These are phyloP conservation scores for Lippia alba DNA, from an alignment of 305 asterid species.

Conservation along the genomic window DNA sequence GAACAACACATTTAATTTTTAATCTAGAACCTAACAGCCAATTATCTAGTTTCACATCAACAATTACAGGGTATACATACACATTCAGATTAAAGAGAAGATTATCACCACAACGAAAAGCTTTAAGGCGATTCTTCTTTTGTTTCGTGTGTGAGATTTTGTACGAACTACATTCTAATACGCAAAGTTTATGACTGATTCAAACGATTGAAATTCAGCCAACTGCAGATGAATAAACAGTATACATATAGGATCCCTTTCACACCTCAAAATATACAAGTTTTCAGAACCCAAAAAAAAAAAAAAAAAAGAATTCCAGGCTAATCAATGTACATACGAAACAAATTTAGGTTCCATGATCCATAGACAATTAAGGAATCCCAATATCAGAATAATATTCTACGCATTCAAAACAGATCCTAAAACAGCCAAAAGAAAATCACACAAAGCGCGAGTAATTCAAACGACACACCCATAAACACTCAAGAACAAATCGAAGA, in stretches of 20 bases:
- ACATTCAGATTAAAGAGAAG: too few species aligned
- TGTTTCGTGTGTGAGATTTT: too few species aligned
- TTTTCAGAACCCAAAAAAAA: not conserved
- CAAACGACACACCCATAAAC: not conserved
- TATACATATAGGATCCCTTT: not conserved
- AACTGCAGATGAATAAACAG: too few species aligned
- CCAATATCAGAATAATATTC: not conserved
- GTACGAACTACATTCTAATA: too few species aligned
- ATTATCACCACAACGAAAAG: too few species aligned
- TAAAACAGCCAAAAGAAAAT: not conserved
- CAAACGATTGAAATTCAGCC: too few species aligned
- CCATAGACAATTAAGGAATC: not conserved
- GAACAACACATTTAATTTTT: constrained; percentile 17
- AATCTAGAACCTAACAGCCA: not conserved
- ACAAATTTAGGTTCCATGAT: not conserved
- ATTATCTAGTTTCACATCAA: not conserved
- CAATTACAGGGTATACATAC: too few species aligned
- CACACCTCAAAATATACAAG: not conserved
- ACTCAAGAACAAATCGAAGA: constrained; percentile 8
- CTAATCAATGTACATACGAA: not conserved
- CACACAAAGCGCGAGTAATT: not conserved
- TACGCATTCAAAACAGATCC: not conserved
- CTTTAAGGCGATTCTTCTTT: too few species aligned
- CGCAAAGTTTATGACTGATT: too few species aligned
- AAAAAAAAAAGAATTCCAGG: not conserved